Evolutionary conservation across 345 rosid genomes (phyloP), one percentile per base, ranked within the genome.

Genomic region (Pistacia vera): DNA sequence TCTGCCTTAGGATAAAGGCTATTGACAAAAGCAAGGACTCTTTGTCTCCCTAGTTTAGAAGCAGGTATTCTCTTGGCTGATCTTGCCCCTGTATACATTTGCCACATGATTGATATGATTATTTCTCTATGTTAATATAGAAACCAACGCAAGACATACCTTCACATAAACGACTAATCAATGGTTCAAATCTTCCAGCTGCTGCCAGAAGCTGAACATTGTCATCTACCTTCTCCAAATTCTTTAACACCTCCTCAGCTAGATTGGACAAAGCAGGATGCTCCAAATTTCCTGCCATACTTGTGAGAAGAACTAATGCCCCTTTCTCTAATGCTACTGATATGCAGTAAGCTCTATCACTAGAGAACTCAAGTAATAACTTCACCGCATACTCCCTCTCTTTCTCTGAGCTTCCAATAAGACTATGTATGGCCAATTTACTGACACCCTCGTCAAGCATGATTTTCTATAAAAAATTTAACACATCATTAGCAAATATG

Each of bases 161-260:
- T 62, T 72, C 65, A 10, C 68, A 74, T 65, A 86, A 59, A 55
- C 79, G 82, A 59, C 78, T 62, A 11, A 86, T 78, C 41, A 83
- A 72, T 33, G 89, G 89, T 76, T 83, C 85, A 73, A 86, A 86
- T 81, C 85, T 81, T 71, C 89, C 86, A 8, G 83, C 85, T 54
- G 81, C 80, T 55, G 85, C 85, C 22, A 86, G 71, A 77, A 59
- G 81, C 70, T 79, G 75, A 79, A 79, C 48, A 46, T 66, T 83
- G 51, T 55, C 84, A 48, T 83, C 85, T 49, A 78, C 35, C 51
- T 41, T 75, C 77, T 81, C 89, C 79, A 86, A 33, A 69, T 49
- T 76, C 59, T 75, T 80, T 57, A 83, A 81, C 30, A 83, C 77
- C 73, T 81, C 86, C 66, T 77, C 87, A 66, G 86, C 86, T 36